These are phyloP conservation scores for Gymnopus androsaceus DNA, from an alignment of 1,284 basidiomycete species.

Conservation along the genomic window DNA sequence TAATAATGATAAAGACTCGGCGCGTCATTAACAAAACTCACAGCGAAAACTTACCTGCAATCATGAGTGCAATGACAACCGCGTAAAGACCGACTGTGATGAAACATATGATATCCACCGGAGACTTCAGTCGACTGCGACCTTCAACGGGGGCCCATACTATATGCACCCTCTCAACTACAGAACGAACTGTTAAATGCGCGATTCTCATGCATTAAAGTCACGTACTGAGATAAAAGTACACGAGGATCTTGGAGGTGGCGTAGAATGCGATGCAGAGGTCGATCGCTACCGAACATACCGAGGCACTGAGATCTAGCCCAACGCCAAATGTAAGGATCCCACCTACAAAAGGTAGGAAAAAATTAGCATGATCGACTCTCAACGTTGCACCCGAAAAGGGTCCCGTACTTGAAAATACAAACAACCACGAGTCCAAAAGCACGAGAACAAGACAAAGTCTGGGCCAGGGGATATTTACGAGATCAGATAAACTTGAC, in stretches of 20 bases:
- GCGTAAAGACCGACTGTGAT: neutral
- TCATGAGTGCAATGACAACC: neutral
- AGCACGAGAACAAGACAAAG: conserved; percentile 33
- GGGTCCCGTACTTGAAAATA: conserved; percentile 32
- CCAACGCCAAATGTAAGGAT: conserved; percentile 36
- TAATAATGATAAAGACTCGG: conserved; percentile 13
- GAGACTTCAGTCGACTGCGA: neutral
- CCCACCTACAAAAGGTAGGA: conserved; percentile 30
- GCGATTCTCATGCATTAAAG: neutral
- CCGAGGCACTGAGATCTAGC: conserved; percentile 26
- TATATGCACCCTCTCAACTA: conserved; percentile 9
- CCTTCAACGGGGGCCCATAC: neutral
- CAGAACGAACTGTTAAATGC: neutral
- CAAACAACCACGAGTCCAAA: conserved; percentile 36
- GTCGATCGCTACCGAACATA: conserved; percentile 35
- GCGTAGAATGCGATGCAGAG: conserved; percentile 37
- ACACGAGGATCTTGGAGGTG: conserved; percentile 30
- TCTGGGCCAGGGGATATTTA: conserved; percentile 32
- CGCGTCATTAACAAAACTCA: neutral
- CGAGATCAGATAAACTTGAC: conserved; percentile 21
- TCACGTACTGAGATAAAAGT: conserved; percentile 1
- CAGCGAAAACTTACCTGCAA: neutral
- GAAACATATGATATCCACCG: neutral
- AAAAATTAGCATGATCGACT: neutral
- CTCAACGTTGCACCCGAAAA: neutral